Evolutionary conservation across 495 filamentous ascomycete genomes (phyloP).

Genomic region (Lophiotrema nucula): DNA sequence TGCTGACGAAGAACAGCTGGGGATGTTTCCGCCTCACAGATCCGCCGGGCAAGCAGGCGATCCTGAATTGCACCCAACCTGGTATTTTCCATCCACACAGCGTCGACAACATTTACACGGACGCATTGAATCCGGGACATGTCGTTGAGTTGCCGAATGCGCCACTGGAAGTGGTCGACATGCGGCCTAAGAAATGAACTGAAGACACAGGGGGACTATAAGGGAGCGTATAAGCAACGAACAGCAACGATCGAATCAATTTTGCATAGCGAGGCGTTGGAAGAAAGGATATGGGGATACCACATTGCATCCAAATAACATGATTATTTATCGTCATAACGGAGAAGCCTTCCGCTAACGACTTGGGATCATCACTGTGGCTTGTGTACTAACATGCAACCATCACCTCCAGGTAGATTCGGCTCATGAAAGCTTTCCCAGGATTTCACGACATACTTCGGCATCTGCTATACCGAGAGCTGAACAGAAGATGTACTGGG

Average conservation of each 20-base stretch:
- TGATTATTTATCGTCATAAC: no score
- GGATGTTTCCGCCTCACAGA: constrained; percentile 91
- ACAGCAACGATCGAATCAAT: not conserved
- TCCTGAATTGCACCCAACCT: constrained; percentile 70
- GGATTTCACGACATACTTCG: no score
- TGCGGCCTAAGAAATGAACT: constrained; percentile 47
- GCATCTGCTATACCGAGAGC: no score
- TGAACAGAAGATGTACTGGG: no score
- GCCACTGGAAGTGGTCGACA: constrained; percentile 75
- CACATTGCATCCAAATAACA: no score
- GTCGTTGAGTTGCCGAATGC: constrained; percentile 75
- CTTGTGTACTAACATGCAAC: no score
- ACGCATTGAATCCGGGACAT: constrained; percentile 78
- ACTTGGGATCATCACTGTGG: no score
- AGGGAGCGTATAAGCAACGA: not conserved
- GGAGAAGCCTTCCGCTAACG: no score
- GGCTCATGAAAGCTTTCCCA: no score
- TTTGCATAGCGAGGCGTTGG: constrained; percentile 20
- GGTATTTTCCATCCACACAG: constrained; percentile 82
- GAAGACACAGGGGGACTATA: not conserved
- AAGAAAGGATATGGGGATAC: not conserved
- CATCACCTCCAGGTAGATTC: no score
- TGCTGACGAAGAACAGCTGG: no score
- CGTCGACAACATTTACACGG: constrained; percentile 75
- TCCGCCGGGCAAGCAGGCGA: constrained; percentile 79